Evolutionary conservation across 257 asterid genomes (phyloP), one percentile per base, ranked within the genome.

Genomic region (Eucommia ulmoides): DNA sequence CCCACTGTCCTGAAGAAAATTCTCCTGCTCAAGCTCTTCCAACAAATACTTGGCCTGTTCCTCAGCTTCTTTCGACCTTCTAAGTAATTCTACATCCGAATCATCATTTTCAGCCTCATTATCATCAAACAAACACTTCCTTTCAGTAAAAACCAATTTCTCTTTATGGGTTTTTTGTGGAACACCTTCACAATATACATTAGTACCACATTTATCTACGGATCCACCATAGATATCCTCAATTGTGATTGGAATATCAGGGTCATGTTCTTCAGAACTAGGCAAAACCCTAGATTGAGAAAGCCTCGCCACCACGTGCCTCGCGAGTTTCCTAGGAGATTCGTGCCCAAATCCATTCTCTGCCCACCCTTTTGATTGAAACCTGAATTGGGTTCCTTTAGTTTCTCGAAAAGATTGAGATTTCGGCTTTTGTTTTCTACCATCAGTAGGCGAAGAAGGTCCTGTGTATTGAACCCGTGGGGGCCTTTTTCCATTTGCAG

Each of bases 281-380:
- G 84, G 68, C 41, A 62, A 61, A 62, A 52, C 55, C 25, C 70
- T 85, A 33, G 94, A 66, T 61, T 77, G 93, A 41, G 97, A 81
- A 67, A 92, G 99, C 56, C 95, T 83, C 85, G 86, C 99, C 44
- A 87, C 81, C 62, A 92, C 99, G 18, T 76, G 69, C 58, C 72
- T 86, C 22, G 99, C 99, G 33, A 92, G 77, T 65, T 77, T 77
- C 38, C 84, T 63, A 11, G 97, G 95, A 62, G 95, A 87, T 51
- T 68, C 94, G 57, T 70, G 70, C 66, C 75, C 70, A 57, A 74
- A 62, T 41, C 81, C 84, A 49, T 56, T 66, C 41, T 74, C 80
- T 24, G 56, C 65, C 67, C 64, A 73, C 42, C 79, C 80, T 56
- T 69, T 60, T 17, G 84, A 69, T 42, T 81, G 49, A 53, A 72